Base-by-base conservation (phyloP, 176 grass and related monocot genomes). In the Carex pumila region DNA sequence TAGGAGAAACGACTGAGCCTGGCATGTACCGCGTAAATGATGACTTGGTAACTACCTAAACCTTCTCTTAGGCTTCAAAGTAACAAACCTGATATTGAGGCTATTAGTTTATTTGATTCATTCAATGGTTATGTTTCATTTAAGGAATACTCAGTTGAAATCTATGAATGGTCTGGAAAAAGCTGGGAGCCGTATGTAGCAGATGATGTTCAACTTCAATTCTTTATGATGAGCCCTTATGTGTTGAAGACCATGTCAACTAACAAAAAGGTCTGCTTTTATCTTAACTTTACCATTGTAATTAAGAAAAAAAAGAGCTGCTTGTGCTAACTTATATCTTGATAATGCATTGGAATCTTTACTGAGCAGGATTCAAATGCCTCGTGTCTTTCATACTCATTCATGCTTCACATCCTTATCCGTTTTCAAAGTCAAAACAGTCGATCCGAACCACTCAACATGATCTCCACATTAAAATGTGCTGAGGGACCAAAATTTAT, bases 161-260 rank as follows among this genome's bases (percentile, higher is more conserved):
- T 99, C 55, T 96, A 96, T n/a, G 97, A 99, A 86, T 96, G 93
- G 97, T 93, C 93, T 79, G 97, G 97, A 81, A 92, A 91, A 87
- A 96, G 88, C 85, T 99, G 97, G 97, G 87, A 94, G 78, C 97
- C 97, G 73, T 99, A 99, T 79, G 77, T 93, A 83, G 91, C 93
- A 30, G 81, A 99, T 91, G 97, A 99, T 88, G 97, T 99, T 86
- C 97, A 99, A 91, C 87, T 99, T 84, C 97, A 99, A 70, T 99
- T 99, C 83, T 99, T 88, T 84, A 94, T 96, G 93, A 99, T 99
- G 97, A 99, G 97, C 66, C 97, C 97, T 72, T 99, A 99, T 76
- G 91, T 99, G 75, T 71, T 99, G 85, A 95, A 94, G 79, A 96
- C 88, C 59, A 71, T 99, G 90, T 94, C 87, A 52, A 85, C 55